Percentiles rank a stretch among this genome's conserved stretches.
Evolutionary conservation across 2,329 filamentous ascomycete genomes (phyloP).

Genomic region (Cryoendolithus antarcticus): DNA sequence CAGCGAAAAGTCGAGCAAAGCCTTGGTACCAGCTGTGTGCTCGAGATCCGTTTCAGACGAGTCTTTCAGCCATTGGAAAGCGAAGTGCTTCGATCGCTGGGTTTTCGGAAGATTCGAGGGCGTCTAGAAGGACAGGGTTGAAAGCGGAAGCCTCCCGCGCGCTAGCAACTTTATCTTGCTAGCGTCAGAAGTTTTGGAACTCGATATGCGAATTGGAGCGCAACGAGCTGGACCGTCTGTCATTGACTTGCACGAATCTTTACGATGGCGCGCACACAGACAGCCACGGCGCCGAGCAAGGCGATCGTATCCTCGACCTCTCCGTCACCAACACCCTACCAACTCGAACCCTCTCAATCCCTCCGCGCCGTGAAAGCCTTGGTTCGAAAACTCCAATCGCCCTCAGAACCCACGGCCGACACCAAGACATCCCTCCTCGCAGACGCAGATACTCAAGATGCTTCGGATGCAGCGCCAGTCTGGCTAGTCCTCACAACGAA

Average conservation of each 20-base stretch:
- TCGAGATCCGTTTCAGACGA: too few relatives aligned
- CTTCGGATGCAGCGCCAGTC: slow-evolving; percentile 40
- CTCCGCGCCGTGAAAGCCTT: slow-evolving; percentile 48
- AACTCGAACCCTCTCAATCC: slow-evolving; percentile 38
- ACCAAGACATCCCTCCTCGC: slow-evolving; percentile 40
- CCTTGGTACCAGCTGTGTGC: too few relatives aligned
- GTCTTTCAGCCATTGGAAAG: too few relatives aligned
- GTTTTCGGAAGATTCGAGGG: too few relatives aligned
- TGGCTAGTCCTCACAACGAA: slow-evolving; percentile 54
- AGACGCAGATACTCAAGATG: slow-evolving; percentile 31
- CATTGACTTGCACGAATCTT: background rate
- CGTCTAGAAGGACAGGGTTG: too few relatives aligned
- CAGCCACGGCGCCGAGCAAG: slow-evolving; percentile 25
- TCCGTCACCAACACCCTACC: slow-evolving; percentile 21
- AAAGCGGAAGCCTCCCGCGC: too few relatives aligned
- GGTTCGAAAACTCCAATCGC: slow-evolving; percentile 35
- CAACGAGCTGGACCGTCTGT: background rate
- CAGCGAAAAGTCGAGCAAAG: too few relatives aligned
- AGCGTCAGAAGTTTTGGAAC: too few relatives aligned
- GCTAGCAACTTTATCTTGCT: too few relatives aligned
- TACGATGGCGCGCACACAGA: slow-evolving; percentile 16
- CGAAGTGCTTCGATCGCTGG: too few relatives aligned
- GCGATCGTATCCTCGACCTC: slow-evolving; percentile 17
- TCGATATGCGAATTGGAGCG: too few relatives aligned
- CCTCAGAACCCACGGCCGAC: slow-evolving; percentile 20